These are phyloP conservation scores for Theobroma cacao DNA, from an alignment of 345 rosid genomes.

Conservation along the genomic window DNA sequence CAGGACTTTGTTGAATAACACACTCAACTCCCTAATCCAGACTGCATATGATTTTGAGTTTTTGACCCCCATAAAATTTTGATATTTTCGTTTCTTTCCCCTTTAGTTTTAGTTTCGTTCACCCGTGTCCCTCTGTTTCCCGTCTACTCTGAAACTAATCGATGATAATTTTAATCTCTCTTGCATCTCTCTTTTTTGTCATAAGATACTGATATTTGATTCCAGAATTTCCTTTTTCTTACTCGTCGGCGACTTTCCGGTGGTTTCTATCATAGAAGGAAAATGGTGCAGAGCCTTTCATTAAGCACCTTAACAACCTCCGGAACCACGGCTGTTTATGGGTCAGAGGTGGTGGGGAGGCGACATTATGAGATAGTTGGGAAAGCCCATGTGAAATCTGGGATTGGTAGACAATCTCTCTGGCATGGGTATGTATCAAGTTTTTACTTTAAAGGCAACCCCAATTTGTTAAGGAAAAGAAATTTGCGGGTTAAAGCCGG, in stretches of 20 bases:
- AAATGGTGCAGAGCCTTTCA: conserved; percentile 55
- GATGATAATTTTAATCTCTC: too few relatives aligned
- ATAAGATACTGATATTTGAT: background rate
- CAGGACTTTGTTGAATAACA: background rate
- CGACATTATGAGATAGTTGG: conserved; percentile 33
- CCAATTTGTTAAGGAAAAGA: conserved; percentile 28
- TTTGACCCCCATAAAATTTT: background rate
- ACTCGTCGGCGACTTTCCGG: background rate
- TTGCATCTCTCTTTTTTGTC: background rate
- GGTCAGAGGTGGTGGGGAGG: conserved; percentile 29
- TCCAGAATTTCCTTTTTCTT: background rate
- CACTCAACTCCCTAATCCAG: background rate
- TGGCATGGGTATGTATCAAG: conserved; percentile 33
- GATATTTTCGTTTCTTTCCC: background rate
- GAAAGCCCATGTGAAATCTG: conserved; percentile 23
- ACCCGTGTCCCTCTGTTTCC: background rate
- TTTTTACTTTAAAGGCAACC: conserved; percentile 28
- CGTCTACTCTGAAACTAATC: background rate
- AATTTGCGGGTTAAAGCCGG: conserved; percentile 66
- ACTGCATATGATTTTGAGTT: background rate
- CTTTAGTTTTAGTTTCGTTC: too few relatives aligned
- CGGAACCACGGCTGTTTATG: conserved; percentile 43
- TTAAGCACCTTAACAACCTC: conserved; percentile 43
- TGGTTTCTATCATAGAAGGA: background rate
- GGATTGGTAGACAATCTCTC: conserved; percentile 31